A percentile compares a stretch with the other conserved stretches of the same genome.
phyloP scores from a whole-genome alignment of 2,329 filamentous ascomycete species.

The Phaeomoniella chlamydospora region DNA sequence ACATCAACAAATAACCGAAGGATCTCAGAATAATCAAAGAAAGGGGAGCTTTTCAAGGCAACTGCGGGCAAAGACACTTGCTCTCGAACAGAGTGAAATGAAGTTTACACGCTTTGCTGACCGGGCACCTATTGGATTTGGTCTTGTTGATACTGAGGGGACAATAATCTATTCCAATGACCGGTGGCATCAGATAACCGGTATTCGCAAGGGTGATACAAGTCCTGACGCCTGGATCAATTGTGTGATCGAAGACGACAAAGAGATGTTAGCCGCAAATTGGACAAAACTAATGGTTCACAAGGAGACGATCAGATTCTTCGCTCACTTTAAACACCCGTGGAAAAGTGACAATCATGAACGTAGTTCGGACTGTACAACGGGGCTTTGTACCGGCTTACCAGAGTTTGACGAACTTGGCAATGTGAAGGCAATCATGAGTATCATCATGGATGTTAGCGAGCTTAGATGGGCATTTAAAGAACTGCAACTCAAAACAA shows the following conservation, averaged over 20 bases:
- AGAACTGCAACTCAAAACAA: background rate
- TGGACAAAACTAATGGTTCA: slow-evolving; percentile 3
- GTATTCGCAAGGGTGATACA: background rate
- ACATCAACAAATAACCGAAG: too few species aligned
- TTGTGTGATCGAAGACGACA: slow-evolving; percentile 2
- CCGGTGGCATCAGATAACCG: slow-evolving; percentile 1
- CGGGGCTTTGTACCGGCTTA: slow-evolving; percentile 1
- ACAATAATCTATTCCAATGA: slow-evolving; percentile 4
- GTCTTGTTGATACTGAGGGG: slow-evolving; percentile 1
- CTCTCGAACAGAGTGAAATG: slow-evolving; percentile 2
- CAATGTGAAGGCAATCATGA: slow-evolving; percentile 2
- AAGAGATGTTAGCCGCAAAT: slow-evolving; percentile 1
- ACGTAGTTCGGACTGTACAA: slow-evolving; percentile 1
- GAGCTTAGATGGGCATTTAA: background rate
- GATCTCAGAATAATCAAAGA: too few species aligned
- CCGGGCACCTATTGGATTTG: slow-evolving; percentile 2
- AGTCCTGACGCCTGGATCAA: background rate
- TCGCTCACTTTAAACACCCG: slow-evolving; percentile 1
- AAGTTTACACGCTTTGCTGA: slow-evolving; percentile 3
- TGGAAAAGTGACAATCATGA: slow-evolving; percentile 1
- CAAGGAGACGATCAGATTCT: slow-evolving; percentile 1
- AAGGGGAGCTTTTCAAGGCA: background rate
- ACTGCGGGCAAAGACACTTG: background rate
- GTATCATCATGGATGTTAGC: slow-evolving; percentile 1
- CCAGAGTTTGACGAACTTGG: slow-evolving; percentile 3